phyloP scores from a whole-genome alignment of 495 filamentous ascomycete genomes.

The Neurospora terricola region DNA sequence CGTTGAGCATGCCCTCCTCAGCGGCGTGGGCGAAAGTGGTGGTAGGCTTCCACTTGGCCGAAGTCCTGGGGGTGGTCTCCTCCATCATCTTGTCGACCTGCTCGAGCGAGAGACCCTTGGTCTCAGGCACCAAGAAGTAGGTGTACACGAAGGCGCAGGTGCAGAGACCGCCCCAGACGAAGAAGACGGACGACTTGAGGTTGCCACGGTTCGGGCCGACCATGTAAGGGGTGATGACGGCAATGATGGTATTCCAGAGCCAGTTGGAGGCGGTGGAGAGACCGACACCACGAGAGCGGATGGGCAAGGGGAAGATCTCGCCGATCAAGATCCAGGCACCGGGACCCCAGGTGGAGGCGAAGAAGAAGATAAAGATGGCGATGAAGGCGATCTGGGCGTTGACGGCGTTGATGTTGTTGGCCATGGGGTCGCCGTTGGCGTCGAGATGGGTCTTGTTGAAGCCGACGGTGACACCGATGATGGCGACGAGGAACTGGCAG shows the following conservation, averaged over 20 bases:
- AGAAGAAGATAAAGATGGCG: constrained; percentile 79
- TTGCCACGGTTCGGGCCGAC: constrained; percentile 52
- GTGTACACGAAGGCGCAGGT: constrained; percentile 55
- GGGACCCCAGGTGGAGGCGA: constrained; percentile 73
- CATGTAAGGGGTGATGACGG: constrained; percentile 74
- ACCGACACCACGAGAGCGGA: constrained; percentile 70
- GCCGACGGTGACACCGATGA: constrained; percentile 55
- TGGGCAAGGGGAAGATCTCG: constrained; percentile 78
- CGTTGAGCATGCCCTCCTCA: constrained; percentile 6
- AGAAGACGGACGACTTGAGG: constrained; percentile 66
- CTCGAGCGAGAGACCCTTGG: constrained; percentile 79
- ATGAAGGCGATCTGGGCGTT: constrained; percentile 63
- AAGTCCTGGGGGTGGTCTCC: constrained; percentile 63
- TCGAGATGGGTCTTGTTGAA: constrained; percentile 26
- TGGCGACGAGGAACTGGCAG: constrained; percentile 79
- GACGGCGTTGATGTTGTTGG: constrained; percentile 50
- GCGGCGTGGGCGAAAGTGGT: constrained; percentile 47
- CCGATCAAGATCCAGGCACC: constrained; percentile 77
- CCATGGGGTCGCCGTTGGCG: constrained; percentile 14
- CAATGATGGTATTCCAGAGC: constrained; percentile 74
- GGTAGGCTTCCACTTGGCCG: constrained; percentile 59
- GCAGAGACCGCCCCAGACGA: constrained; percentile 68
- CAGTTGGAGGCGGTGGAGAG: constrained; percentile 80
- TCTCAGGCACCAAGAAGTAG: constrained; percentile 76
- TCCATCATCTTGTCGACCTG: constrained; percentile 88